Percentiles rank a stretch among this genome's conserved stretches.
Evolutionary conservation across 2,329 filamentous ascomycete species (phyloP).

Genomic region (Phialophora tarda): DNA sequence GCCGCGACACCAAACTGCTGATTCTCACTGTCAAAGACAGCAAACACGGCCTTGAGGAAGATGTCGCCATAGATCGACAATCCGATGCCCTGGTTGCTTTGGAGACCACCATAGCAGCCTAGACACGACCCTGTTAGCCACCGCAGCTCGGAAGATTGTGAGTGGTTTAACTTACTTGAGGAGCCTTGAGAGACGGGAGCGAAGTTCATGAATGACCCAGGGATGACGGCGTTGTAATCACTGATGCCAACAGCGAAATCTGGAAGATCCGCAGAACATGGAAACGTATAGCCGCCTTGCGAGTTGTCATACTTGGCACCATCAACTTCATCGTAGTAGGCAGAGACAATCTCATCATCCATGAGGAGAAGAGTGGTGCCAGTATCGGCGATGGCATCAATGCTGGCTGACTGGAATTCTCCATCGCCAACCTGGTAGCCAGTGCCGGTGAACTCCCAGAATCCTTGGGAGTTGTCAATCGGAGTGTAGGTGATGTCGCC

Average conservation of each 20-base stretch:
- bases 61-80: conserved; percentile 77
- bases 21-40: conserved; percentile 66
- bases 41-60: conserved; percentile 78
- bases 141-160: background rate
- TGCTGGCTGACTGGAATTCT: conserved; percentile 47
- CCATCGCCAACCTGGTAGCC: conserved; percentile 62
- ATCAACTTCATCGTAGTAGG: conserved; percentile 65
- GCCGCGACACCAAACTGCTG: conserved; percentile 36
- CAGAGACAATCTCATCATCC: conserved; percentile 58
- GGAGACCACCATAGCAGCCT: conserved; percentile 77
- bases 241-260: conserved; percentile 60
- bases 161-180: conserved; percentile 31
- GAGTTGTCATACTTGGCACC: conserved; percentile 49
- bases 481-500: conserved; percentile 62
- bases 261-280: conserved; percentile 58
- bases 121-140: background rate
- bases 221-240: conserved; percentile 56
- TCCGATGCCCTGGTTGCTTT: conserved; percentile 60
- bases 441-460: conserved; percentile 66
- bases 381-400: conserved; percentile 69
- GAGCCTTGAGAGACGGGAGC: conserved; percentile 33
- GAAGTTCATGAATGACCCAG: conserved; percentile 61
- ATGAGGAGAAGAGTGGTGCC: conserved; percentile 71
- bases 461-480: conserved; percentile 63
- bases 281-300: conserved; percentile 47